These are phyloP conservation scores for Colletotrichum shisoi DNA, from an alignment of 2,329 filamentous ascomycete genomes.

Conservation along the genomic window DNA sequence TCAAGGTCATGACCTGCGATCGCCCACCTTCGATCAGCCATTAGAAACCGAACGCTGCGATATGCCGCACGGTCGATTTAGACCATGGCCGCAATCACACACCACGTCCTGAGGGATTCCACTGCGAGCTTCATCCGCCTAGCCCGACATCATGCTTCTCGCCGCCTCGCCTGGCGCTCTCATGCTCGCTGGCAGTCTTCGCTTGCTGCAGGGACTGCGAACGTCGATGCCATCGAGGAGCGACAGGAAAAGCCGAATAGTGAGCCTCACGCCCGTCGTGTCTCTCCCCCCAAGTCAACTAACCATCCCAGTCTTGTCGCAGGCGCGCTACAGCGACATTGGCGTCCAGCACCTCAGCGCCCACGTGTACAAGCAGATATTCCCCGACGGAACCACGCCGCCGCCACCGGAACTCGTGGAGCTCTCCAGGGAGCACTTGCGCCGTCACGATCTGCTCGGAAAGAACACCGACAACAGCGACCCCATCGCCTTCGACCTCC, in stretches of 20 bases:
- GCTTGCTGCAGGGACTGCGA: conserved; percentile 42
- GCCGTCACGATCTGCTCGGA: conserved; percentile 83
- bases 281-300: conserved; percentile 1
- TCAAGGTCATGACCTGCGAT: conserved; percentile 2
- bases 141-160: conserved; percentile 58
- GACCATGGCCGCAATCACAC: conserved; percentile 36
- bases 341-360: conserved; percentile 92
- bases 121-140: conserved; percentile 60
- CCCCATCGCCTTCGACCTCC: conserved; percentile 87
- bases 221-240: conserved; percentile 32
- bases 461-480: conserved; percentile 82
- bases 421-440: conserved; percentile 82
- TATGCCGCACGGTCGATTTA: conserved; percentile 17
- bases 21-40: not conserved
- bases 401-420: conserved; percentile 77
- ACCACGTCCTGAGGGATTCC: conserved; percentile 52
- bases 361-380: conserved; percentile 84
- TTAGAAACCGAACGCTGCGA: not conserved
- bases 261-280: conserved; percentile 40
- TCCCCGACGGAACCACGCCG: conserved; percentile 64
- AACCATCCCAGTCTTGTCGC: conserved; percentile 54
- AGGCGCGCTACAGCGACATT: conserved; percentile 86
- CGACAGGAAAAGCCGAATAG: conserved; percentile 50
- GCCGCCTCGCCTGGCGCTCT: conserved; percentile 48
- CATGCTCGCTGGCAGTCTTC: conserved; percentile 57